Evolutionary conservation across 306 rosid genomes (phyloP), one percentile per base, ranked within the genome.

Genomic region (Crataegus laevigata): DNA sequence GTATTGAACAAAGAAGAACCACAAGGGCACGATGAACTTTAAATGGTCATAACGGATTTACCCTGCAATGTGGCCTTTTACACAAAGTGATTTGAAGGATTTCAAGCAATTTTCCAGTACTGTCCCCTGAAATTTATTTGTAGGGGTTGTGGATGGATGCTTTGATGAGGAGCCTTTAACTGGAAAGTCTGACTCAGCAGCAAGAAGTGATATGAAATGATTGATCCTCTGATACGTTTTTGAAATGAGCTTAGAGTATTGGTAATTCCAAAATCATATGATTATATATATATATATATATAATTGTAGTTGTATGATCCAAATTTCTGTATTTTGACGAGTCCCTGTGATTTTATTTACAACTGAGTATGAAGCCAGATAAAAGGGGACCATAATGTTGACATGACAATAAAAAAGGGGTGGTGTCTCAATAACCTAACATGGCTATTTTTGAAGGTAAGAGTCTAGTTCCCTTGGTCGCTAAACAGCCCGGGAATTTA

Each of bases 11-110:
- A 82, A 34, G 87, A 90, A 78, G 88, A 81, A 77, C 91, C 96
- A 29, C 84, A 74, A 75, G 79, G 51, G 45, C 99, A 81, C 26
- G 99, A 94, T 36, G 99, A 94, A 77, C 93, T 94, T 79, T 94
- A 84, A 89, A 77, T 59, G 57, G 5, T 22, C 3, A 50, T 40
- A 32, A 62, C 72, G 68, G 77, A 57, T 71, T 60, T 32, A 55
- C n/a, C 45, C 60, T 68, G 7, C 47, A 67, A 28, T 50, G 38
- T 66, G 78, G 51, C 69, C 54, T 77, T 57, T 57, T 12, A 30
- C 10, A 24, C 54, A 81, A 76, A 87, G 79, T 76, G 79, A 78
- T 77, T 60, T 62, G 58, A 52, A 81, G 79, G 79, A 78, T 75
- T 60, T 62, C 22, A 52, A 81, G 78, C 77, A 32, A 47, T 25